These are phyloP conservation scores for Macrocystidia cucumis DNA, from an alignment of 1,284 basidiomycete genomes.

Conservation along the genomic window DNA sequence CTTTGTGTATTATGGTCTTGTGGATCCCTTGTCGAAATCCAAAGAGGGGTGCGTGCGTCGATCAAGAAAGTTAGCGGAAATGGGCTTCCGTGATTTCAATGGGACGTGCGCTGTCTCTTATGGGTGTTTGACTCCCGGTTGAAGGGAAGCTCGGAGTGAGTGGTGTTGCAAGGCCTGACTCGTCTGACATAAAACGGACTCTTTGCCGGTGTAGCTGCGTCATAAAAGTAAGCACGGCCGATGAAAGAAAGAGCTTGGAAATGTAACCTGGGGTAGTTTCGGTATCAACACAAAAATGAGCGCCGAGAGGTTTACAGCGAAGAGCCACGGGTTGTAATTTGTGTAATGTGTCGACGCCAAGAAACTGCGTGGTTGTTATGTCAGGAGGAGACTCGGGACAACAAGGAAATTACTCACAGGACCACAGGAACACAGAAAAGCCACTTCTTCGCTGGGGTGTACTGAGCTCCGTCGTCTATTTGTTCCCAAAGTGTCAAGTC, in stretches of 20 bases:
- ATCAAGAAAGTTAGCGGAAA: conserved; percentile 22
- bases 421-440: conserved; percentile 86
- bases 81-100: conserved; percentile 28
- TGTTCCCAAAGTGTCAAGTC: conserved; percentile 99
- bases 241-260: conserved; percentile 4
- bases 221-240: conserved; percentile 2
- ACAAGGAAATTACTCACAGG: conserved; percentile 55
- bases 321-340: conserved; percentile 88
- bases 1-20: too few relatives aligned
- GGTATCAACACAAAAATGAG: conserved; percentile 86
- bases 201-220: conserved; percentile 71
- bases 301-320: conserved; percentile 86
- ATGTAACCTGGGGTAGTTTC: conserved; percentile 85
- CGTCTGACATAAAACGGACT: conserved; percentile 62
- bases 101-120: conserved; percentile 20
- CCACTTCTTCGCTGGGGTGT: conserved; percentile 99
- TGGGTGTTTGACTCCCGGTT: conserved; percentile 33
- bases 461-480: conserved; percentile 97
- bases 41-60: too few relatives aligned
- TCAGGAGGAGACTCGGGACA: conserved; percentile 5
- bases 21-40: too few relatives aligned
- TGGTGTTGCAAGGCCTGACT: conserved; percentile 62
- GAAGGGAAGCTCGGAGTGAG: conserved; percentile 45
- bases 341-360: conserved; percentile 98
- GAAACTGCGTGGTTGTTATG: conserved; percentile 52